Conservation (phyloP, 1,284 basidiomycete genomes). For the Cerioporus squamosus region DNA sequence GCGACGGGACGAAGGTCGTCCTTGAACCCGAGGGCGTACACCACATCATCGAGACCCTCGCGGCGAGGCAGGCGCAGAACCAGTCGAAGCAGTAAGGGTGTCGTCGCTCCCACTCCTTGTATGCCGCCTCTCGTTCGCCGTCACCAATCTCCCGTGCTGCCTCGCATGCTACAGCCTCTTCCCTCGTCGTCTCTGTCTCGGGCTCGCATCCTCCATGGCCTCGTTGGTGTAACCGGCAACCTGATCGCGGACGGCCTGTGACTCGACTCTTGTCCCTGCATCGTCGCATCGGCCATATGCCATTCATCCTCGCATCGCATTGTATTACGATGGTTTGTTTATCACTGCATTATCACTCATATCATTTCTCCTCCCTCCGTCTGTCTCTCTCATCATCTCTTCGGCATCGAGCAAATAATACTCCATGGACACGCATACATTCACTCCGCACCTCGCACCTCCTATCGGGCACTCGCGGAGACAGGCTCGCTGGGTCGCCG, state of each 20-base stretch:
- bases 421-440: too few relatives aligned
- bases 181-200: background rate
- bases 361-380: background rate
- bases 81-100: conserved; percentile 25
- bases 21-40: conserved; percentile 71
- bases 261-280: background rate
- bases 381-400: conserved; percentile 2
- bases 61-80: conserved; percentile 29
- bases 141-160: too few relatives aligned
- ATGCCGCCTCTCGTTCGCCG: background rate
- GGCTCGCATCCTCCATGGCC: background rate
- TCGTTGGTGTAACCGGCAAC: background rate
- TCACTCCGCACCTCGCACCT: background rate
- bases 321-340: too few relatives aligned
- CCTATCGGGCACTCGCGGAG: background rate
- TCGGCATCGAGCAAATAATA: background rate
- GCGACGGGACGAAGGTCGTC: conserved; percentile 81
- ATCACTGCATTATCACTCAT: too few relatives aligned
- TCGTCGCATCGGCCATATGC: background rate
- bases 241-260: background rate
- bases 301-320: background rate
- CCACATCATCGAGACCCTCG: conserved; percentile 63
- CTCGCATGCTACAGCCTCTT: background rate
- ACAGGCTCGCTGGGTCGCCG: background rate
- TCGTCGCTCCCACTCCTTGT: background rate